Conservation (phyloP, 345 rosid species). For the Durio zibethinus region DNA sequence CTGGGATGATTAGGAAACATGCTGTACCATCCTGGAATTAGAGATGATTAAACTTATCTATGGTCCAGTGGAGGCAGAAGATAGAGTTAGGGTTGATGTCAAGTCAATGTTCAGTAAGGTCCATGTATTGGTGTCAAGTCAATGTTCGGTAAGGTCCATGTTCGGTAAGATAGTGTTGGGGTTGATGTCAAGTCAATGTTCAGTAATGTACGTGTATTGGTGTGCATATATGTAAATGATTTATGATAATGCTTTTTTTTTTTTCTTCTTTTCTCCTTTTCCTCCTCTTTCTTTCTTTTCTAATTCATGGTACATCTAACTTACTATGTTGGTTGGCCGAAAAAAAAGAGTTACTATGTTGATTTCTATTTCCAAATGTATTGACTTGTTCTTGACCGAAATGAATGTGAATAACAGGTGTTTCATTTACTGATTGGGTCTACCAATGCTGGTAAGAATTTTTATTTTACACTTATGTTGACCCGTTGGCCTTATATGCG, state of each 20-base stretch:
- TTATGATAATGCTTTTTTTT: not conserved
- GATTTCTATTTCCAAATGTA: conserved; percentile 9
- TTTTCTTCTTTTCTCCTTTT: not conserved
- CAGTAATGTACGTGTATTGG: not conserved
- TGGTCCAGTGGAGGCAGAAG: not conserved
- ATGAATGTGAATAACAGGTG: conserved; percentile 43
- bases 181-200: too few species aligned
- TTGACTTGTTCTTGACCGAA: conserved; percentile 18
- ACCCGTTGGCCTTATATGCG: not conserved
- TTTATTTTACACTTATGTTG: conserved; percentile 7
- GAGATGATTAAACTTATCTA: not conserved
- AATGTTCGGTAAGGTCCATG: not conserved
- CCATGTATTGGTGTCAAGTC: not conserved
- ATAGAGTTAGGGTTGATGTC: not conserved
- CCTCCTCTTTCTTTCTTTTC: not conserved
- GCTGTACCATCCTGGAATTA: not conserved
- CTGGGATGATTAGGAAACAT: not conserved
- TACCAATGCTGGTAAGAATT: conserved; percentile 48
- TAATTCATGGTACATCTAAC: not conserved
- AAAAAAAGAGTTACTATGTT: not conserved
- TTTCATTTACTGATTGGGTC: conserved; percentile 59
- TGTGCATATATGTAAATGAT: not conserved
- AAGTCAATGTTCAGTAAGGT: not conserved
- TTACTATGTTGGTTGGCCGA: not conserved
- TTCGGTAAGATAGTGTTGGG: too few species aligned